phyloP scores from a whole-genome alignment of 176 grass and related monocot genomes.

The Hsuehochloa calcarea region DNA sequence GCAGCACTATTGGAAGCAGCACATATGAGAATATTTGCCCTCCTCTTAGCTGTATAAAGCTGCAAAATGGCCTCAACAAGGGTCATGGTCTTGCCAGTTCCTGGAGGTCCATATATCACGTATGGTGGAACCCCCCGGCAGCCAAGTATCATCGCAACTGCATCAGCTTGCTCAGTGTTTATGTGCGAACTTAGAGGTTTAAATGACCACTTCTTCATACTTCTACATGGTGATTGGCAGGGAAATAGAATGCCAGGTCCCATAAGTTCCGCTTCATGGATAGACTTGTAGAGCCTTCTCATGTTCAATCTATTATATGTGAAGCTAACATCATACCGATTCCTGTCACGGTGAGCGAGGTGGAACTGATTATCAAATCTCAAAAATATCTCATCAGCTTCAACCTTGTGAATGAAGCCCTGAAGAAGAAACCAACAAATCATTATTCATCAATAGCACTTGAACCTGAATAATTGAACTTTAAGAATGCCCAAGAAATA shows the following conservation, averaged over 20 bases:
- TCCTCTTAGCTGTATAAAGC: conserved; percentile 59
- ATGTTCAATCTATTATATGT: conserved; percentile 89
- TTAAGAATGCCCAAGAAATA: conserved; percentile 25
- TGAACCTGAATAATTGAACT: conserved; percentile 10
- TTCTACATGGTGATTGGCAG: conserved; percentile 32
- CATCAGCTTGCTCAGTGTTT: conserved; percentile 68
- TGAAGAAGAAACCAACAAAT: conserved; percentile 41
- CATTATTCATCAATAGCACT: conserved; percentile 30
- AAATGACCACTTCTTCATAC: conserved; percentile 47
- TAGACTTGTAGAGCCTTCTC: conserved; percentile 76
- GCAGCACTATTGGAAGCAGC: conserved; percentile 90
- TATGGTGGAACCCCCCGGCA: conserved; percentile 75
- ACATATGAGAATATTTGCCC: conserved; percentile 70
- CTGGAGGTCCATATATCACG: conserved; percentile 79
- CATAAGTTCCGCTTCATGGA: conserved; percentile 54
- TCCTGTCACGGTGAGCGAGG: conserved; percentile 33
- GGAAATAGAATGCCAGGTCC: conserved; percentile 60
- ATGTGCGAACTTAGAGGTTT: conserved; percentile 56
- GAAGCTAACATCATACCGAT: conserved; percentile 69
- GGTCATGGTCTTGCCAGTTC: conserved; percentile 89
- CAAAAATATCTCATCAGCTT: conserved; percentile 88
- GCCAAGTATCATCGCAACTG: conserved; percentile 81
- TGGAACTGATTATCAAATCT: conserved; percentile 65
- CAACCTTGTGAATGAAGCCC: conserved; percentile 90
- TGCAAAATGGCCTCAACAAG: conserved; percentile 83